These are phyloP conservation scores for Psilocybe sp. DNA, from an alignment of 768 basidiomycete genomes.

Conservation along the genomic window DNA sequence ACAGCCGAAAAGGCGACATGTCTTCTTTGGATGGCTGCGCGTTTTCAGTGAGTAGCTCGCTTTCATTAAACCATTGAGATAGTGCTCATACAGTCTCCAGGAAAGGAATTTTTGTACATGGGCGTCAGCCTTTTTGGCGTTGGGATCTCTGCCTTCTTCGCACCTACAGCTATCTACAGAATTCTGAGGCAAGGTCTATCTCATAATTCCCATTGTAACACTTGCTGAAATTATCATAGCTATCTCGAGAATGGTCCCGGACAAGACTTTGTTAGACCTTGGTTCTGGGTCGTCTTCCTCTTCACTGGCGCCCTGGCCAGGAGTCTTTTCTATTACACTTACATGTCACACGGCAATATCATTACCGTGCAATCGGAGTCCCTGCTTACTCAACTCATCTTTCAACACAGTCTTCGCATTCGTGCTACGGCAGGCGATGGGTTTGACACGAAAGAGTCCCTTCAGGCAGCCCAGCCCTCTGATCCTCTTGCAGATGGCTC, in stretches of 20 bases:
- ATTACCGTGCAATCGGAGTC: slow-evolving; percentile 37
- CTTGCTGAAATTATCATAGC: slow-evolving; percentile 22
- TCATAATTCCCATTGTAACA: not conserved
- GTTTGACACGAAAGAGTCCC: not conserved
- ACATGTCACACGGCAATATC: slow-evolving; percentile 46
- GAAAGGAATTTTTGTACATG: slow-evolving; percentile 27
- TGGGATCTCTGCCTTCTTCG: slow-evolving; percentile 27
- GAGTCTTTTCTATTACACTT: slow-evolving; percentile 54
- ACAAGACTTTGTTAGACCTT: slow-evolving; percentile 48
- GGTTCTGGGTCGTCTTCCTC: slow-evolving; percentile 63
- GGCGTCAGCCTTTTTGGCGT: slow-evolving; percentile 23
- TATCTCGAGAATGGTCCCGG: slow-evolving; percentile 55
- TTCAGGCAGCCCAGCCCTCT: too few relatives aligned
- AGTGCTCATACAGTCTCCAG: slow-evolving; percentile 5
- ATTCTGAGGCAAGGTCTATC: slow-evolving; percentile 32
- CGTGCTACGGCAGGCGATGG: slow-evolving; percentile 49
- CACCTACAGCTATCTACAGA: slow-evolving; percentile 42
- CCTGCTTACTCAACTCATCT: slow-evolving; percentile 38
- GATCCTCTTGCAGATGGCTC: too few relatives aligned
- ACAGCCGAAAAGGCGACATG: slow-evolving; percentile 37
- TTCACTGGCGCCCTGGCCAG: slow-evolving; percentile 46
- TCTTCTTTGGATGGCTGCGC: slow-evolving; percentile 44
- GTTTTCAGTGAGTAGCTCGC: slow-evolving; percentile 25
- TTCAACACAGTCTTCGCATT: slow-evolving; percentile 53
- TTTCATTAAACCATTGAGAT: too few relatives aligned